Evolutionary conservation across 169 alveolate species (phyloP).

Genomic region (Plasmodium berghei): DNA sequence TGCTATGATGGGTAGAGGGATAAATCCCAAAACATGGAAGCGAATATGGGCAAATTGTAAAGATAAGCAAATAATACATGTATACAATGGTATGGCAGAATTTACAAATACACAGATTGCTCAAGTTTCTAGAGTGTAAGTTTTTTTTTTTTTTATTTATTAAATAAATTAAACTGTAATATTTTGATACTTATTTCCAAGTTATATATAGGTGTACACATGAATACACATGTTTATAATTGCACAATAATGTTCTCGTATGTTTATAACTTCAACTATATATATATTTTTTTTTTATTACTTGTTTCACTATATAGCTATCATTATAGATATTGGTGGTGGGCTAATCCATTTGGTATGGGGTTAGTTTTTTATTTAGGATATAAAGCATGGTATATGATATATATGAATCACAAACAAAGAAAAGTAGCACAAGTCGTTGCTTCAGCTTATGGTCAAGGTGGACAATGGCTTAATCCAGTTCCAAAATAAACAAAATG

Average conservation of each 20-base stretch:
- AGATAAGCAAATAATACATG: slow-evolving; percentile 81
- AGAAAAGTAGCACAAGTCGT: slow-evolving; percentile 91
- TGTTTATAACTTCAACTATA: no score
- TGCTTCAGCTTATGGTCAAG: slow-evolving; percentile 92
- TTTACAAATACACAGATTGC: slow-evolving; percentile 84
- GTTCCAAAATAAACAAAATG: slow-evolving; percentile 85
- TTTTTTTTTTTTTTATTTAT: background rate
- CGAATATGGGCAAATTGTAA: slow-evolving; percentile 80
- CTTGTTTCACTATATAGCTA: slow-evolving; percentile 19
- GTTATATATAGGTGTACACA: background rate
- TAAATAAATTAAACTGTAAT: background rate
- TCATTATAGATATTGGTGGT: slow-evolving; percentile 91
- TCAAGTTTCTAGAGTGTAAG: slow-evolving; percentile 82
- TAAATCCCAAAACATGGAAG: slow-evolving; percentile 85
- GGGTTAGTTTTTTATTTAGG: slow-evolving; percentile 88
- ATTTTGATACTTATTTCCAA: no score
- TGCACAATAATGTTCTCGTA: background rate
- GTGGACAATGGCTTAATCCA: slow-evolving; percentile 93
- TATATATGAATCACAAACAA: slow-evolving; percentile 90
- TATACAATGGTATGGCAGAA: slow-evolving; percentile 78
- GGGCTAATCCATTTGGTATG: slow-evolving; percentile 92
- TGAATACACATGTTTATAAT: background rate
- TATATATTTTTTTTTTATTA: background rate
- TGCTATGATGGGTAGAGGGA: slow-evolving; percentile 85
- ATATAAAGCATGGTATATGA: slow-evolving; percentile 90